Evolutionary conservation across 106 monocot genomes (phyloP).

Genomic region (Allium sativum): DNA sequence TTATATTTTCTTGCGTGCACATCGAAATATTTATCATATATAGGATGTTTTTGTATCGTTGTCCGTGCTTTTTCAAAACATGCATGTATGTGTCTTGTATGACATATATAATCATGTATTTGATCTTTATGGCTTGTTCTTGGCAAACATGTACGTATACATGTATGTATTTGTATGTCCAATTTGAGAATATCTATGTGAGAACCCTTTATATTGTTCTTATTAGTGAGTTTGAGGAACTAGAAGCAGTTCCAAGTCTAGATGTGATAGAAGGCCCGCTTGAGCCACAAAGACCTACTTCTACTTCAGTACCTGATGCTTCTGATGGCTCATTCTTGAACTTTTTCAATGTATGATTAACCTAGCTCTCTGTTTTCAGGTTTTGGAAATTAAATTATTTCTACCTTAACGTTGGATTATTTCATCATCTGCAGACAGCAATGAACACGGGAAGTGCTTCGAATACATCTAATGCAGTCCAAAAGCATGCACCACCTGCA

Average conservation of each 20-base stretch:
- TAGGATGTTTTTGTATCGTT: too few relatives aligned
- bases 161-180: background rate
- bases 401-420: constrained; percentile 13
- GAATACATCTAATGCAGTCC: constrained; percentile 16
- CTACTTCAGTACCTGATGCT: constrained; percentile 15
- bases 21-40: background rate
- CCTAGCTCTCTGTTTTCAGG: background rate
- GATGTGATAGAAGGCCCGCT: constrained; percentile 39
- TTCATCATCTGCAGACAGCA: constrained; percentile 39
- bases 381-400: background rate
- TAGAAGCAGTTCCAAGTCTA: constrained; percentile 49
- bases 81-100: background rate
- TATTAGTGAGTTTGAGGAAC: constrained; percentile 50
- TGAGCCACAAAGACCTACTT: constrained; percentile 29
- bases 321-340: constrained; percentile 29
- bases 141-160: background rate
- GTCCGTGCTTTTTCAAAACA: too few relatives aligned
- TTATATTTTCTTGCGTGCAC: too few relatives aligned
- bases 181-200: background rate
- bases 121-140: background rate
- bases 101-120: background rate
- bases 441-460: constrained; percentile 27
- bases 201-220: background rate
- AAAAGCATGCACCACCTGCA: constrained; percentile 15
- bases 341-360: constrained; percentile 27